Evolutionary conservation across 306 rosid genomes (phyloP), one percentile per base, ranked within the genome.

Genomic region (Citrullus mucosospermus): DNA sequence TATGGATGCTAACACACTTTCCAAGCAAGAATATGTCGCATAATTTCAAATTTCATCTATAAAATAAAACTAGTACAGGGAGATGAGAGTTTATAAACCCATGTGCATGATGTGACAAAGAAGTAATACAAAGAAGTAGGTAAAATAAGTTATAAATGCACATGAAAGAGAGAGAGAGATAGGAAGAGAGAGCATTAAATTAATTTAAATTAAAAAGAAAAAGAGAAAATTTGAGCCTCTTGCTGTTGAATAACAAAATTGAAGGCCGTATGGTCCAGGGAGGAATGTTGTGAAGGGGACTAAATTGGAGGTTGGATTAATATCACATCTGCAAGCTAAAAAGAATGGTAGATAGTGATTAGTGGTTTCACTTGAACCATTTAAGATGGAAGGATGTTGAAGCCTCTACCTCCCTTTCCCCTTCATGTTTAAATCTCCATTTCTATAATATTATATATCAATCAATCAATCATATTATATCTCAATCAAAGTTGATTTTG

Each of bases 101-200:
- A 63, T 59, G 76, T 81, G 78, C 83, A 56, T 50, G 76, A 57
- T 67, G 80, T 75, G 84, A 81, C 39, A 58, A 78, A 78, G 48
- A 80, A 71, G 34, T 56, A 17, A 80, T 16, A 50, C 75, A 75
- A 25, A 62, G 58, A 84, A 75, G 87, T 54, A 78, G 57, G 81
- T 78, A 77, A 77, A 78, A 74, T 55, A 46, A 78, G 66, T 56
- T 77, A 62, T 65, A 76, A 81, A 38, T 75, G 80, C 74, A 32
- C 68, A 75, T 81, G 66, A 54, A 2, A 61, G 74, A 38, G 54
- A 53, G 60, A 34, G 25, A 16, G 34, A 80, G 11, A 54, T 67
- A 58, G 57, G 22, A 17, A 17, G 22, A 72, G 8, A 55, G 66
- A 77, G 25, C 41, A 57, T 61, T 57, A 48, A 77, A 59, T 41